Base-by-base conservation (phyloP, 1,284 basidiomycete species). In the Ustilago nuda region DNA sequence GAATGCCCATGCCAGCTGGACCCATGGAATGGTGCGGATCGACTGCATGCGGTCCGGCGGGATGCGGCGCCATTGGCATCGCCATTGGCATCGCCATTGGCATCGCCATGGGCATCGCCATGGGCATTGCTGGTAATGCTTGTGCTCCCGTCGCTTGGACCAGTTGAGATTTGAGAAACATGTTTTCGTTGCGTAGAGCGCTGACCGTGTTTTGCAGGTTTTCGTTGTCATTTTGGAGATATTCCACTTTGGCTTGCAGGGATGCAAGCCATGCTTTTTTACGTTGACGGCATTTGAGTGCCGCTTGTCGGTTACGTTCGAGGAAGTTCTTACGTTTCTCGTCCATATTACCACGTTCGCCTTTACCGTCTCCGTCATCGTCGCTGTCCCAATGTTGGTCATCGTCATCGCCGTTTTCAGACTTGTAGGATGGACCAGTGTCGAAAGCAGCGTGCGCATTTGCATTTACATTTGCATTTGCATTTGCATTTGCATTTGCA, bases 231-330 rank as follows among this genome's bases (percentile, higher is more conserved):
- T 92, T 91, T 35, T 90, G 89, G 35, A 98, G 89, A 77, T 90
- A 93, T 86, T 98, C 95, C 85, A 95, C 94, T 84, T 96, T 96
- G 60, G 92, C 91, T 87, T 99, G 96, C 19, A 99, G 88, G 77
- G 94, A 92, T 30, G 91, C 89, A 32, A 98, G 90, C 96, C 97
- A 99, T 7, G 94, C 94, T 87, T 99, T 99, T 87, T 99, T 99
- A 63, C 96, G 92, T 86, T 99, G 96, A 45, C 96, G 93, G 87
- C 97, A 99, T 88, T 99, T 99, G 83, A 98, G 91, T 4, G 96
- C 96, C 66, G 96, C 96, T 61, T 85, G 83, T 15, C 84, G 79
- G 48, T 85, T 85, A 39, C 84, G 78, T 52, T 85, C 84, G 36
- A 85, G 53, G 45, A 85, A 85, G 66, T 81, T 83, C 52, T 82